Evolutionary conservation across 2,329 filamentous ascomycete species (phyloP).

Genomic region (Fonsecaea multimorphosa): DNA sequence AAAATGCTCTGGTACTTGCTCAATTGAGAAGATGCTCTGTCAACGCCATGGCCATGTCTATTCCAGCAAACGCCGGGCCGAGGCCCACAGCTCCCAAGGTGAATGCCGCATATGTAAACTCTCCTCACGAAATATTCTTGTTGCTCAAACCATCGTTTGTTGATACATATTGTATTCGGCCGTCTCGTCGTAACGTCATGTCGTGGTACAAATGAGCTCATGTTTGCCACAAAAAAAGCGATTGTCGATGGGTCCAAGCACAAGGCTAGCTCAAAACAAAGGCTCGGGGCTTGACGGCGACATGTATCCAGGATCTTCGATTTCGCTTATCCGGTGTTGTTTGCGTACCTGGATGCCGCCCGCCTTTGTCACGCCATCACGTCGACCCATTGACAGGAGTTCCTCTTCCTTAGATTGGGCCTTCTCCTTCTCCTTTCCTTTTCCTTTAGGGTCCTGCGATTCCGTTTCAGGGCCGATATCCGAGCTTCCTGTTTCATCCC

Average conservation of each 20-base stretch:
- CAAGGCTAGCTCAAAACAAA: conserved; percentile 31
- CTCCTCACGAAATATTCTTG: background rate
- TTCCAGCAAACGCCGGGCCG: background rate
- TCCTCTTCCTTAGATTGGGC: conserved; percentile 32
- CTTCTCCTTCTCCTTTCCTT: conserved; percentile 29
- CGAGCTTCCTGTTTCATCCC: conserved; percentile 30
- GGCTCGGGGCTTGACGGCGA: conserved; percentile 33
- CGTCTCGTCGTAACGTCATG: conserved; percentile 27
- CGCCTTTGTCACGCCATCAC: conserved; percentile 37
- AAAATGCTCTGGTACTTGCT: background rate
- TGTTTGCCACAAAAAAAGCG: background rate
- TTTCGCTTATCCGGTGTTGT: conserved; percentile 32
- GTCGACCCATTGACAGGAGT: conserved; percentile 36
- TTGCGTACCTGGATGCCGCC: conserved; percentile 36
- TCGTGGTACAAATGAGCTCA: conserved; percentile 12
- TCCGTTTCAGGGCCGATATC: conserved; percentile 28
- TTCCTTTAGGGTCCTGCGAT: conserved; percentile 23
- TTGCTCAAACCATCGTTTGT: conserved; percentile 7
- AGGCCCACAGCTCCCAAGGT: background rate
- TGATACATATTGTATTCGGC: conserved; percentile 22
- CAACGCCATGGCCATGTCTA: background rate
- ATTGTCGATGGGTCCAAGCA: conserved; percentile 12
- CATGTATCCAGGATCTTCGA: conserved; percentile 24
- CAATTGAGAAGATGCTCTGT: background rate
- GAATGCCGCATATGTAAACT: background rate